Evolutionary conservation across 768 basidiomycete species (phyloP), one percentile per base, ranked within the genome.

Genomic region (Trametes punicea): DNA sequence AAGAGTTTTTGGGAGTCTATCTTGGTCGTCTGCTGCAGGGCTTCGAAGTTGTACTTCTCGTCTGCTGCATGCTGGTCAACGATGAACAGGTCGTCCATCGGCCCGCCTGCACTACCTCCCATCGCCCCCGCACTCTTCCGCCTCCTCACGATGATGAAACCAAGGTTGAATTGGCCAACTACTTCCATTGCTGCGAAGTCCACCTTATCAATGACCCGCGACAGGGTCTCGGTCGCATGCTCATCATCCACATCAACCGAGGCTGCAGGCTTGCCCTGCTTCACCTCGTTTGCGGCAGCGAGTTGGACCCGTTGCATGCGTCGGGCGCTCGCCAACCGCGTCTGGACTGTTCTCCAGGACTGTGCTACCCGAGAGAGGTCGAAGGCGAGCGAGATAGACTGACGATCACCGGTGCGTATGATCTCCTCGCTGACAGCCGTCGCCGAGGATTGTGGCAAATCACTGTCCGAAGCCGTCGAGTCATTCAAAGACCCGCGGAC

Each of bases 1-100:
- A 96, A 82, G 4, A 98, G 75, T 57, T 75, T 83, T 65, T 98
- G 96, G 2, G 89, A 90, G 62, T 90, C 81, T 55, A 99, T 94
- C 48, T 79, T 81, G 10, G 95, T 98, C n/a, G 85, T 93, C 61
- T 82, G 78, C 70, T 98, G 96, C 55, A 98, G 73, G 1, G 82
- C 89, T 76, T 98, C 97, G 67, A 98, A 98, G 68, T 98, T 98
- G 73, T 91, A 98, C 74, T 98, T 98, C 72, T 98, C 97, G 70
- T 99, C 97, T 5, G 92, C 87, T 4, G 96, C 96, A 70, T 98
- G 96, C 67, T 98, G 96, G 65, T 98, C 96, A 16, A 98, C 81
- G 59, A 99, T 93, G 72, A 98, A 98, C 38, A 99, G 74, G 65
- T 99, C 96, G 66, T 98, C 95, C 73, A 83, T 75, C 11, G 34